These are phyloP conservation scores for Tilletia caries DNA, from an alignment of 1,284 basidiomycete species.

Conservation along the genomic window DNA sequence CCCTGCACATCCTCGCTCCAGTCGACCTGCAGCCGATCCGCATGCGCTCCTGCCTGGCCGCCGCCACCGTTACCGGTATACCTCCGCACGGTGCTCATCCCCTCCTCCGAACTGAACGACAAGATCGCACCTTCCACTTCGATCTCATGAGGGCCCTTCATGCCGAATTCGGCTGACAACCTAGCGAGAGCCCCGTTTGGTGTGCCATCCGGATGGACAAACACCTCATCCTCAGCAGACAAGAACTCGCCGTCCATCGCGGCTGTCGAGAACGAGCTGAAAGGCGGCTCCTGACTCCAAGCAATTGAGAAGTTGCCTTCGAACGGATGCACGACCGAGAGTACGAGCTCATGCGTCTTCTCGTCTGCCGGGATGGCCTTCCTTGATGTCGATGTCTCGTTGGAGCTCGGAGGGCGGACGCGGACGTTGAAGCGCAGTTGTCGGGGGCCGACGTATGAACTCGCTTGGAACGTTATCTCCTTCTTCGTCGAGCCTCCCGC, in stretches of 20 bases:
- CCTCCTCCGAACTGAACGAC: neutral
- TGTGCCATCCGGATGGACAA: conserved; percentile 6
- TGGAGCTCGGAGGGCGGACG: neutral
- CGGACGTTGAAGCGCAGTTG: neutral
- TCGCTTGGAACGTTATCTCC: neutral
- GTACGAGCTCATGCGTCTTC: neutral
- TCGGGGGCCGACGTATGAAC: neutral
- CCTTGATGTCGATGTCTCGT: neutral
- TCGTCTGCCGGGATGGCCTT: neutral
- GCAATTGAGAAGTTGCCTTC: conserved; percentile 1
- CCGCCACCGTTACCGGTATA: neutral
- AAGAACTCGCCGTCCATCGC: neutral
- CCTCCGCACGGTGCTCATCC: neutral
- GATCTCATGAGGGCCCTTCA: neutral
- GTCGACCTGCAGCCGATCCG: neutral
- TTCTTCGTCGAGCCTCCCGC: neutral
- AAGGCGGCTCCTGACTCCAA: conserved; percentile 3
- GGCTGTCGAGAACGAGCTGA: neutral
- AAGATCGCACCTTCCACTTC: neutral
- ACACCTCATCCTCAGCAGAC: conserved; percentile 6
- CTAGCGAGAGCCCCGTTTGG: neutral
- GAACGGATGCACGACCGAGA: neutral
- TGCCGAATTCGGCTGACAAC: neutral
- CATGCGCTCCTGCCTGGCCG: neutral
- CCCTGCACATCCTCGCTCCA: neutral